phyloP scores from a whole-genome alignment of 2,329 filamentous ascomycete species.

The Cercospora berteroae region DNA sequence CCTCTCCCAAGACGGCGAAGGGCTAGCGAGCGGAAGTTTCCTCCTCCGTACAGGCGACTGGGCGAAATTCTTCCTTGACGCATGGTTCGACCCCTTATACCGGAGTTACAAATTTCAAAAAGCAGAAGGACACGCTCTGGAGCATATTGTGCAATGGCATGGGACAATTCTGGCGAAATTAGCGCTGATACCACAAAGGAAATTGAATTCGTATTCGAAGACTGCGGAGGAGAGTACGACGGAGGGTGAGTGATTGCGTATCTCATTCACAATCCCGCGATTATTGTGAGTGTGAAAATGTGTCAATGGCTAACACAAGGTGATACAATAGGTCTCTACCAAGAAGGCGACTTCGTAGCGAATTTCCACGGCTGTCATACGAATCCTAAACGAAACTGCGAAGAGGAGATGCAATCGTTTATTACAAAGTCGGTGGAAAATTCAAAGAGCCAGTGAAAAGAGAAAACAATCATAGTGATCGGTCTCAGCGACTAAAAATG shows the following conservation, averaged over 20 bases:
- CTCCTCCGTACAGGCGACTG: conserved; percentile 81
- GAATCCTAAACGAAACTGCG: conserved; percentile 58
- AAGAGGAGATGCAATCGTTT: conserved; percentile 62
- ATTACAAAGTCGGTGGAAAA: conserved; percentile 31
- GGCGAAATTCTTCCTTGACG: conserved; percentile 88
- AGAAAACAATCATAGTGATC: not conserved
- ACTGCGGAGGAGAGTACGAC: conserved; percentile 37
- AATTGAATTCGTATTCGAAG: conserved; percentile 73
- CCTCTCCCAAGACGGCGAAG: conserved; percentile 78
- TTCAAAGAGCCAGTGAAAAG: not conserved
- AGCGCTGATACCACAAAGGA: conserved; percentile 81
- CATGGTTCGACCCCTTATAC: conserved; percentile 95
- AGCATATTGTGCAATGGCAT: conserved; percentile 71
- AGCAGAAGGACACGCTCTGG: conserved; percentile 86
- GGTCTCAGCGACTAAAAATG: too few species aligned
- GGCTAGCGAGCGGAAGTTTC: conserved; percentile 73
- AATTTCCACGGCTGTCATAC: conserved; percentile 71
- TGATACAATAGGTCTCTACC: conserved; percentile 53
- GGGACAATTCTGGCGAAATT: conserved; percentile 89
- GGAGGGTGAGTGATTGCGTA: conserved; percentile 24
- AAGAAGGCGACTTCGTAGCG: conserved; percentile 81
- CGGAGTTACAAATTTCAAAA: conserved; percentile 95
- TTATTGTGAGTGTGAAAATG: not conserved
- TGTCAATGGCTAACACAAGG: not conserved
- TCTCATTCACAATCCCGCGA: not conserved